These are phyloP conservation scores for Verruconis gallopava DNA, from an alignment of 2,329 filamentous ascomycete genomes.

Conservation along the genomic window DNA sequence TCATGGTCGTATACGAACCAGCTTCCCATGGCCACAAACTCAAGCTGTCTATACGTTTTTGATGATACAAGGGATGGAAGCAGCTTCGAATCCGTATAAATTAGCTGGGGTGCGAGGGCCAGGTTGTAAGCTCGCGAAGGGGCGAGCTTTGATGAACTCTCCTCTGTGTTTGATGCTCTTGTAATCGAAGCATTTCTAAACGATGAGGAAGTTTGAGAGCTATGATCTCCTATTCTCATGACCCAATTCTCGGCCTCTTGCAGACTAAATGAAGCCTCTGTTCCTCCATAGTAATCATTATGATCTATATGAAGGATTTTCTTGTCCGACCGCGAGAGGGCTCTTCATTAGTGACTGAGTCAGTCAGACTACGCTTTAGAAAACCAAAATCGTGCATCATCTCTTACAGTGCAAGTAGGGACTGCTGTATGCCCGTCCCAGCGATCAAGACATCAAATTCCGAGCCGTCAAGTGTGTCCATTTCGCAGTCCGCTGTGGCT, in stretches of 20 bases:
- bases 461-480: slow-evolving; percentile 29
- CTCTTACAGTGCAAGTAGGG: slow-evolving; percentile 41
- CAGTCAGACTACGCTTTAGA: slow-evolving; percentile 51
- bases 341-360: slow-evolving; percentile 53
- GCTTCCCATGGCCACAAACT: slow-evolving; percentile 84
- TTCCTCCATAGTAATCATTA: slow-evolving; percentile 77
- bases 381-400: slow-evolving; percentile 12
- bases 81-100: slow-evolving; percentile 71
- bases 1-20: slow-evolving; percentile 58
- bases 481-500: too few species aligned
- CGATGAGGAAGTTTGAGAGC: not conserved
- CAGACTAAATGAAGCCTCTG: slow-evolving; percentile 74
- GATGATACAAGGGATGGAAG: slow-evolving; percentile 77
- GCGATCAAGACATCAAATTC: slow-evolving; percentile 41
- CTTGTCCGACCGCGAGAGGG: slow-evolving; percentile 82
- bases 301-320: slow-evolving; percentile 81
- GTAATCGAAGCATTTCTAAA: slow-evolving; percentile 19
- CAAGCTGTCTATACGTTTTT: slow-evolving; percentile 74
- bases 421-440: slow-evolving; percentile 40
- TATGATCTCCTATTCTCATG: slow-evolving; percentile 19
- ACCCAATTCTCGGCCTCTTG: slow-evolving; percentile 71
- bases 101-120: slow-evolving; percentile 70
- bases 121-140: slow-evolving; percentile 68
- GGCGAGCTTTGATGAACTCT: slow-evolving; percentile 32
- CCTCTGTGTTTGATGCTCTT: slow-evolving; percentile 14